Conservation (phyloP, 2,329 filamentous ascomycete genomes). For the Scytalidium lignicola region DNA sequence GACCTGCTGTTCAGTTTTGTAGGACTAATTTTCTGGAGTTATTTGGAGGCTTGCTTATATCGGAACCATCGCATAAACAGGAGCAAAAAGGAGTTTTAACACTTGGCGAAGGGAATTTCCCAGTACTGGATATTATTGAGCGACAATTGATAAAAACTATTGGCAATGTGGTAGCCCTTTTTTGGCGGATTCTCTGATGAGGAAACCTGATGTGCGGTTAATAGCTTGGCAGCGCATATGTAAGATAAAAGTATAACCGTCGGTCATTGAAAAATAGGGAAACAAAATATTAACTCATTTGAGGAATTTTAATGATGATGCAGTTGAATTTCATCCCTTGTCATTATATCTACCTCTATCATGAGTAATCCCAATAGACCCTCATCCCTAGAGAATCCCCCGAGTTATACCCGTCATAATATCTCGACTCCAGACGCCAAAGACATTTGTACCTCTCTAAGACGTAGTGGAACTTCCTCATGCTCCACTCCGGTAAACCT, state of each 20-base stretch:
- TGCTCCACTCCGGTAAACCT: slow-evolving; percentile 69
- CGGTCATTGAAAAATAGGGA: background rate
- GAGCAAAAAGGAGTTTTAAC: background rate
- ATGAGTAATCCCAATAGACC: background rate
- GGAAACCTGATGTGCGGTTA: background rate
- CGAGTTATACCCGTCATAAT: background rate
- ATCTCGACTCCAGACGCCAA: background rate
- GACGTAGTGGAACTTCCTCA: slow-evolving; percentile 34
- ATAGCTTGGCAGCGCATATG: background rate
- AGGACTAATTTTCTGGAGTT: background rate
- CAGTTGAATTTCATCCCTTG: background rate
- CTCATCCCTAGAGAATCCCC: background rate
- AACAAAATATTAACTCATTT: background rate
- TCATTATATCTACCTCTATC: background rate
- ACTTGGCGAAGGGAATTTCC: background rate
- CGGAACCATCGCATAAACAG: background rate
- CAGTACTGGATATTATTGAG: background rate
- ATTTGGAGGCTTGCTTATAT: background rate
- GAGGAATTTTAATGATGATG: background rate
- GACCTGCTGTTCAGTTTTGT: background rate
- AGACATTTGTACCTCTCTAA: slow-evolving; percentile 9
- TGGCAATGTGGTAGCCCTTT: background rate
- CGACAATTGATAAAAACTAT: background rate
- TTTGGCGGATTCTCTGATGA: background rate
- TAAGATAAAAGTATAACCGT: background rate